Conservation (phyloP, 768 basidiomycete genomes). For the Agrocybe chaxingu region DNA sequence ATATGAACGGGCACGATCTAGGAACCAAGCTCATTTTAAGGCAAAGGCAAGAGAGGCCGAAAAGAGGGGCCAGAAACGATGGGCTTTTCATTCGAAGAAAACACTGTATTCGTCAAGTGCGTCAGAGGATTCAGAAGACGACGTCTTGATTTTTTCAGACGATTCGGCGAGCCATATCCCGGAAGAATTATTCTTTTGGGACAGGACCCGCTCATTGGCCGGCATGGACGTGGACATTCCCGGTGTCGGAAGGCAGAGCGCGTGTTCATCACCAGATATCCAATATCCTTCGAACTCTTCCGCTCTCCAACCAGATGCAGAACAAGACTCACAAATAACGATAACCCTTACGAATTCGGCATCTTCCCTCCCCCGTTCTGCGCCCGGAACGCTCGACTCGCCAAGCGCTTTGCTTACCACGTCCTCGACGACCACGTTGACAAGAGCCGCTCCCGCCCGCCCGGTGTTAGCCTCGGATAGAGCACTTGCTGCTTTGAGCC, state of each 20-base stretch:
- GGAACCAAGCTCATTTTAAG: slow-evolving; percentile 32
- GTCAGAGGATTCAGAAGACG: slow-evolving; percentile 46
- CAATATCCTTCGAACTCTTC: background rate
- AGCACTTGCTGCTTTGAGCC: slow-evolving; percentile 20
- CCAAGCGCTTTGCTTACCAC: slow-evolving; percentile 15
- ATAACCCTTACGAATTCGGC: background rate
- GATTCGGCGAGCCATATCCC: slow-evolving; percentile 22
- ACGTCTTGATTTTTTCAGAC: slow-evolving; percentile 53
- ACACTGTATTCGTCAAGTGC: slow-evolving; percentile 14
- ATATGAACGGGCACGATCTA: slow-evolving; percentile 54
- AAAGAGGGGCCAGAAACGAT: slow-evolving; percentile 40
- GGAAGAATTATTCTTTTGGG: slow-evolving; percentile 19
- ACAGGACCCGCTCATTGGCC: slow-evolving; percentile 43
- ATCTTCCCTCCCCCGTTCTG: slow-evolving; percentile 10
- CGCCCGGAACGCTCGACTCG: slow-evolving; percentile 11
- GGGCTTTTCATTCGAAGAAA: slow-evolving; percentile 16
- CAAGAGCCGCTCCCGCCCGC: slow-evolving; percentile 13
- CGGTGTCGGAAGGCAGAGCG: background rate
- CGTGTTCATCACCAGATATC: slow-evolving; percentile 6
- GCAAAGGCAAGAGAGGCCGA: slow-evolving; percentile 37
- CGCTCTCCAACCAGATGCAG: background rate
- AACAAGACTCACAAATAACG: background rate
- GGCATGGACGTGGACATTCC: slow-evolving; percentile 15
- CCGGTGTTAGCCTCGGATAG: slow-evolving; percentile 16
- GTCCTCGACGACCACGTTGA: slow-evolving; percentile 23